phyloP scores from a whole-genome alignment of 352 stramenopile species.

The Nothophytophthora sp. region DNA sequence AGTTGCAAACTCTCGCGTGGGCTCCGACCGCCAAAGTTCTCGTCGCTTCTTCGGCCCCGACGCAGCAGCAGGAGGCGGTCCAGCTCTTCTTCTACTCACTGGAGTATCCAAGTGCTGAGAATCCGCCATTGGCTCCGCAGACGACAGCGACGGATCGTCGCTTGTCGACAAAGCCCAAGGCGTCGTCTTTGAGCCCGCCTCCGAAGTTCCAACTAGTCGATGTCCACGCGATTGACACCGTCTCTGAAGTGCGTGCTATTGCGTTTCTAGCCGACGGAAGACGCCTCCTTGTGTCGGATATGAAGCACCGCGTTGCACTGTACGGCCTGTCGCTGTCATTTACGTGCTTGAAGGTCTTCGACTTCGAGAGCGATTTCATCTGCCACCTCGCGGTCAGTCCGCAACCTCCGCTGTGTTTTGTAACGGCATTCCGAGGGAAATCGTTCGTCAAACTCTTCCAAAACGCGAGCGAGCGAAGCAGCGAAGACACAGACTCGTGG shows the following conservation, averaged over 20 bases:
- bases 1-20: conserved; percentile 15
- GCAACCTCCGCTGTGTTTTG: conserved; percentile 9
- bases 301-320: conserved; percentile 25
- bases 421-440: conserved; percentile 28
- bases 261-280: conserved; percentile 26
- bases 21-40: conserved; percentile 8
- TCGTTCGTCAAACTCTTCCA: conserved; percentile 24
- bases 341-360: conserved; percentile 1
- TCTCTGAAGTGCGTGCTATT: conserved; percentile 17
- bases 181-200: conserved; percentile 9
- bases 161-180: conserved; percentile 18
- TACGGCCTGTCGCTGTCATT: conserved; percentile 14
- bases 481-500: not conserved
- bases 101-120: not conserved
- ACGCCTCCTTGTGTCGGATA: conserved; percentile 30
- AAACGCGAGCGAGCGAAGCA: not conserved
- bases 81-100: conserved; percentile 33
- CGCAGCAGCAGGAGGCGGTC: not conserved
- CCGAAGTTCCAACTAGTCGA: conserved; percentile 27
- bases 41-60: conserved; percentile 7
- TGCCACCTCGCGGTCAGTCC: conserved; percentile 18
- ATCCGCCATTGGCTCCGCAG: not conserved
- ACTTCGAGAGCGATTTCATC: conserved; percentile 18
- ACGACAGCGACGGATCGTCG: conserved; percentile 7
- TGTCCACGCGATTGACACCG: conserved; percentile 11